Evolutionary conservation across 495 filamentous ascomycete species (phyloP).

Genomic region (Beverwykella pulmonaria): DNA sequence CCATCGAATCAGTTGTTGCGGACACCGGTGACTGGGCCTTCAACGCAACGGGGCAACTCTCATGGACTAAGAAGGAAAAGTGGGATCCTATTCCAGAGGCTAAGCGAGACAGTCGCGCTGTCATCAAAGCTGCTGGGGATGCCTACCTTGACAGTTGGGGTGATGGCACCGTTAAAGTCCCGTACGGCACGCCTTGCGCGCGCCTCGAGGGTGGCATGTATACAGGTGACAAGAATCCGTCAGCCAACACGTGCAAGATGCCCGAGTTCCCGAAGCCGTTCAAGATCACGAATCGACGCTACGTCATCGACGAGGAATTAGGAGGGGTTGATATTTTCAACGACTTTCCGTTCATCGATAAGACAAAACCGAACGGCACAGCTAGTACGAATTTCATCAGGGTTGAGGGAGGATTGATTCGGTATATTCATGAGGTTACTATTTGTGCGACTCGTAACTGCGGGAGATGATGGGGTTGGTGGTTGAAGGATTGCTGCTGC

Average conservation of each 20-base stretch:
- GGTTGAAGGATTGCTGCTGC: too few relatives aligned
- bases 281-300: conserved; percentile 40
- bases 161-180: conserved; percentile 48
- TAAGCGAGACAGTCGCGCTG: conserved; percentile 25
- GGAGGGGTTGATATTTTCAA: conserved; percentile 34
- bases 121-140: conserved; percentile 34
- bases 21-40: conserved; percentile 35
- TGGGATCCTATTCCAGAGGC: conserved; percentile 30
- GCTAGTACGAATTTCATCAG: conserved; percentile 25
- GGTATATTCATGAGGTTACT: conserved; percentile 34
- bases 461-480: conserved; percentile 12
- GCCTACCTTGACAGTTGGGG: conserved; percentile 44
- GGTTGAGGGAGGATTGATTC: conserved; percentile 34
- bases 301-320: conserved; percentile 33
- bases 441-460: conserved; percentile 28
- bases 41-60: conserved; percentile 23
- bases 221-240: conserved; percentile 13
- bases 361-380: conserved; percentile 26
- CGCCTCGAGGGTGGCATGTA: conserved; percentile 52
- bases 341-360: conserved; percentile 37
- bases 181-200: conserved; percentile 53
- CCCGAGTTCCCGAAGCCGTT: conserved; percentile 39
- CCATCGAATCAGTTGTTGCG: conserved; percentile 27
- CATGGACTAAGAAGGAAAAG: conserved; percentile 16
- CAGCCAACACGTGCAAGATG: conserved; percentile 26